Conservation (phyloP, 495 filamentous ascomycete genomes). For the Xylaria sp. region DNA sequence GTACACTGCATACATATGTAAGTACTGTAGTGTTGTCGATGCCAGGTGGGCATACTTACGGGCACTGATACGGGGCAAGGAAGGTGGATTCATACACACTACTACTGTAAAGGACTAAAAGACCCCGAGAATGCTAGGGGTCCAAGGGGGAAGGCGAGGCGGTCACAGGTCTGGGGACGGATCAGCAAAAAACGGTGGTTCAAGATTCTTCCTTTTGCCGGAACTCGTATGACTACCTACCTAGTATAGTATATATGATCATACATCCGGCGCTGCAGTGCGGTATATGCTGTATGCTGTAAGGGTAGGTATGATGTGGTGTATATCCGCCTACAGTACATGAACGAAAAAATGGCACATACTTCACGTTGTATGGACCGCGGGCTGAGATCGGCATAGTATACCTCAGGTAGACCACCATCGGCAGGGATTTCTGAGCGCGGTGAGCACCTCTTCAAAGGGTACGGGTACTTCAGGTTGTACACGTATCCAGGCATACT, state of each 20-base stretch:
- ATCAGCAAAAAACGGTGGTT: conserved; percentile 20
- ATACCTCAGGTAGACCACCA: conserved; percentile 15
- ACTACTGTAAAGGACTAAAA: background rate
- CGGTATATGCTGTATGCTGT: background rate
- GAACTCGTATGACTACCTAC: conserved; percentile 15
- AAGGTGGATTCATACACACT: background rate
- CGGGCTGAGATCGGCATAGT: conserved; percentile 12
- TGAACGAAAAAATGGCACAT: background rate
- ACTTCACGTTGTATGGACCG: no score
- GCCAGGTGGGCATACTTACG: background rate
- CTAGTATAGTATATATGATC: no score
- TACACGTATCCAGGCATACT: conserved; percentile 23
- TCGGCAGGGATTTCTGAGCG: conserved; percentile 17
- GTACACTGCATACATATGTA: background rate
- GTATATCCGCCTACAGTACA: conserved; percentile 7
- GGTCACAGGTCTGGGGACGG: conserved; percentile 22
- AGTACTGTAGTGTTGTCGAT: conserved; percentile 2
- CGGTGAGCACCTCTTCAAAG: conserved; percentile 19
- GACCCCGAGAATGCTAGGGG: conserved; percentile 8
- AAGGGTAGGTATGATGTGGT: no score
- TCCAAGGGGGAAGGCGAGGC: conserved; percentile 20
- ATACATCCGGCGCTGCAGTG: conserved; percentile 8
- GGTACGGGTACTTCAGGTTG: conserved; percentile 24
- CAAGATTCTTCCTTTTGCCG: conserved; percentile 11
- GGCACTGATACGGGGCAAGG: background rate